phyloP scores from a whole-genome alignment of 2,329 filamentous ascomycete species.

The Xenoacremonium recifei region DNA sequence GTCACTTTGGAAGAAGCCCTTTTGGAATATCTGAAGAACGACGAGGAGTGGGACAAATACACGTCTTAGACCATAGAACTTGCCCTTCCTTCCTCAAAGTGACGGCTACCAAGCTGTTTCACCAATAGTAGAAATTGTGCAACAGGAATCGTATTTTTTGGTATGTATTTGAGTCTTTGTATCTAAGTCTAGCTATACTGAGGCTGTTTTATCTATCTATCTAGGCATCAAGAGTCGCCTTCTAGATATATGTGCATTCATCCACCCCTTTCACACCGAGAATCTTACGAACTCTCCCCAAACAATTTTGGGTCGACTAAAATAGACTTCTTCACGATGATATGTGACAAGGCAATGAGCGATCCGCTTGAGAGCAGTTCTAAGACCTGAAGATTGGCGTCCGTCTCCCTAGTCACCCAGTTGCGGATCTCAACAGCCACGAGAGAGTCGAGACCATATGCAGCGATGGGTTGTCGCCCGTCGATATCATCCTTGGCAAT shows the following conservation, averaged over 20 bases:
- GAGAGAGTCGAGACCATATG: slow-evolving; percentile 40
- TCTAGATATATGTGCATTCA: too few relatives aligned
- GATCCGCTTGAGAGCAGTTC: neutral
- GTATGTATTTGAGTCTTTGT: too few relatives aligned
- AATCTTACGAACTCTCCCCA: neutral
- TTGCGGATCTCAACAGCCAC: slow-evolving; percentile 45
- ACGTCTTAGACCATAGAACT: neutral
- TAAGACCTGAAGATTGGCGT: slow-evolving; percentile 42
- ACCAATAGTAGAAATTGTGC: too few relatives aligned
- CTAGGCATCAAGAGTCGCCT: too few relatives aligned
- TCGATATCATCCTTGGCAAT: neutral
- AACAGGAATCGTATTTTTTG: too few relatives aligned
- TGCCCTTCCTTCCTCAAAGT: too few relatives aligned
- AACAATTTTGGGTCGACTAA: neutral
- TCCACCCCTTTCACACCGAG: too few relatives aligned
- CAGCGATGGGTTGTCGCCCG: neutral
- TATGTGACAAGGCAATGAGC: neutral
- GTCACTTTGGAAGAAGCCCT: neutral
- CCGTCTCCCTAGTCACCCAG: slow-evolving; percentile 43
- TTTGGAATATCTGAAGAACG: neutral
- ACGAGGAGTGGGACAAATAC: neutral
- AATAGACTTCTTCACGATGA: neutral
- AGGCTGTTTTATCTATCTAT: too few relatives aligned
- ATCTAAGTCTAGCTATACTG: too few relatives aligned
- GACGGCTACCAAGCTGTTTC: too few relatives aligned